phyloP scores from a whole-genome alignment of 2,329 filamentous ascomycete genomes.

The Colletotrichum trifolii region DNA sequence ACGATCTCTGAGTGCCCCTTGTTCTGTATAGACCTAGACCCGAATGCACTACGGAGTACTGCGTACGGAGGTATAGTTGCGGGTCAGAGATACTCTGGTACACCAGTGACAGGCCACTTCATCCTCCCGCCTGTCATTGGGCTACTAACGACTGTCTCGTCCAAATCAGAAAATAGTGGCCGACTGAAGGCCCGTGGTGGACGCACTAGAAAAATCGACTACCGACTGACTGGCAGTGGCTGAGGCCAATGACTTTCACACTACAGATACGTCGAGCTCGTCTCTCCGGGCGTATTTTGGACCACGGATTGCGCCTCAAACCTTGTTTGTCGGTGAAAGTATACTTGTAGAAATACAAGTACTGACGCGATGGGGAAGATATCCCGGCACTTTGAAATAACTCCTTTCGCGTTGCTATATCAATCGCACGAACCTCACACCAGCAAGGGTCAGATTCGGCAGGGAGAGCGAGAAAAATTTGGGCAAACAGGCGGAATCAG shows the following conservation, averaged over 20 bases:
- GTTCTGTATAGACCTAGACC: no score
- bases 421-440: constrained; percentile 34
- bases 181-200: background rate
- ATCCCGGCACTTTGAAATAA: constrained; percentile 17
- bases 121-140: constrained; percentile 30
- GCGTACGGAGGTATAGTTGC: background rate
- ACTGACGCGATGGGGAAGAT: constrained; percentile 9
- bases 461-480: constrained; percentile 2
- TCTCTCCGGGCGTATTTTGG: constrained; percentile 2
- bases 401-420: constrained; percentile 34
- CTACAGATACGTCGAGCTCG: background rate
- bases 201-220: constrained; percentile 6
- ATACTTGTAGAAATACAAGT: background rate
- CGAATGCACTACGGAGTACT: background rate
- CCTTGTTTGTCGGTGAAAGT: constrained; percentile 15
- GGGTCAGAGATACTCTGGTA: constrained; percentile 9
- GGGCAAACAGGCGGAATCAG: background rate
- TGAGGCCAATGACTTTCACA: constrained; percentile 19
- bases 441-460: constrained; percentile 18
- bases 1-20: no score
- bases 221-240: constrained; percentile 11
- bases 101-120: constrained; percentile 25
- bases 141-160: constrained; percentile 17
- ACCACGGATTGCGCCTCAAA: constrained; percentile 19
- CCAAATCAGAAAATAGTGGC: constrained; percentile 6